These are phyloP conservation scores for Pseudocercospora cruenta DNA, from an alignment of 2,329 filamentous ascomycete genomes.

Conservation along the genomic window DNA sequence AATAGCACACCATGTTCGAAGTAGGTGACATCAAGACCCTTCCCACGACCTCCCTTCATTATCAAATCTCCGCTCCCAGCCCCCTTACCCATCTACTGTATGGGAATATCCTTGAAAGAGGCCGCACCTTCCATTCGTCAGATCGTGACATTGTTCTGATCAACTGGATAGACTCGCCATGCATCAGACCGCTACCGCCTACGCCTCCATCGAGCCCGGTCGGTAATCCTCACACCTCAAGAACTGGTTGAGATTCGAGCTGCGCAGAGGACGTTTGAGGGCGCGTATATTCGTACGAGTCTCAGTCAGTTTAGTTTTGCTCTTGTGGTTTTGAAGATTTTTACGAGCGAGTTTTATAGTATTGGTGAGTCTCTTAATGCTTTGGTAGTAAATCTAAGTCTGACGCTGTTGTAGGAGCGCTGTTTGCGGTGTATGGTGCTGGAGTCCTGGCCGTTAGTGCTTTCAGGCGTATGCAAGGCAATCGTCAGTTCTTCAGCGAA, in stretches of 20 bases:
- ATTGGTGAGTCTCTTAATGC: slow-evolving; percentile 62
- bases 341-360: slow-evolving; percentile 93
- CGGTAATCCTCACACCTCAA: slow-evolving; percentile 76
- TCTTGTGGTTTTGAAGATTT: slow-evolving; percentile 92
- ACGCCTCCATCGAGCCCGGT: slow-evolving; percentile 80
- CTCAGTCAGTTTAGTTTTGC: slow-evolving; percentile 94
- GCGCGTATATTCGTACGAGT: slow-evolving; percentile 92
- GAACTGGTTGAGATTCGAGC: slow-evolving; percentile 95
- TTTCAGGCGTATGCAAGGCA: slow-evolving; percentile 87
- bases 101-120: slow-evolving; percentile 11
- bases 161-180: slow-evolving; percentile 52
- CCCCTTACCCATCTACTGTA: neutral
- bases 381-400: neutral
- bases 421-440: slow-evolving; percentile 89
- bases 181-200: slow-evolving; percentile 76
- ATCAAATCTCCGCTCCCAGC: slow-evolving; percentile 2
- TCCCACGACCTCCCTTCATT: neutral
- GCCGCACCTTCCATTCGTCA: neutral
- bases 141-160: slow-evolving; percentile 1
- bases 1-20: slow-evolving; percentile 32
- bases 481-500: slow-evolving; percentile 84
- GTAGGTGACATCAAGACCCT: slow-evolving; percentile 17
- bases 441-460: slow-evolving; percentile 81
- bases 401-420: slow-evolving; percentile 52
- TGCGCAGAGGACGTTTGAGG: slow-evolving; percentile 94